Evolutionary conservation across 2,329 filamentous ascomycete species (phyloP).

Genomic region (Neonectria coccinea): DNA sequence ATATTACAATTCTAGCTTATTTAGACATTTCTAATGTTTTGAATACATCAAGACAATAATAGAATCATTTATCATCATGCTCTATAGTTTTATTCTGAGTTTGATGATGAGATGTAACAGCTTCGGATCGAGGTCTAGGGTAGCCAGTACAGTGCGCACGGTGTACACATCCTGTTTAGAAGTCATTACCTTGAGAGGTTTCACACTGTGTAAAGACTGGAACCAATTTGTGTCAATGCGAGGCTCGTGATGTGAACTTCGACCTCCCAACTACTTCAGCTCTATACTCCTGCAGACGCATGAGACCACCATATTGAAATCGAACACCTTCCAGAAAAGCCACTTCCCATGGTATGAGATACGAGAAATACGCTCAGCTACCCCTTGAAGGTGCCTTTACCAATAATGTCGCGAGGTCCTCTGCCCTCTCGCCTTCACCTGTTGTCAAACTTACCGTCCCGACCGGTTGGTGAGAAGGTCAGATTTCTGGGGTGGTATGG

Average conservation of each 20-base stretch:
- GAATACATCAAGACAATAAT: not conserved
- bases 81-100: not conserved
- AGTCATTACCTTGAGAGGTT: not conserved
- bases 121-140: not conserved
- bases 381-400: constrained; percentile 10
- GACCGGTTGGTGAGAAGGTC: constrained; percentile 77
- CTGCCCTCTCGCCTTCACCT: constrained; percentile 74
- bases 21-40: not conserved
- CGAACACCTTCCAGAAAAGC: not conserved
- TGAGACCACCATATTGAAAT: not conserved
- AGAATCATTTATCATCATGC: not conserved
- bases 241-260: constrained; percentile 2
- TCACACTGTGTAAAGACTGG: constrained; percentile 6
- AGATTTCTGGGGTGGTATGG: constrained; percentile 92
- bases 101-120: not conserved
- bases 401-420: constrained; percentile 67
- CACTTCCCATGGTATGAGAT: constrained; percentile 27
- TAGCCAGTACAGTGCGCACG: not conserved
- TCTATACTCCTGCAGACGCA: not conserved
- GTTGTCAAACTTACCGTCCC: constrained; percentile 68
- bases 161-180: not conserved
- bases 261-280: not conserved
- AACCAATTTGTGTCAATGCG: not conserved
- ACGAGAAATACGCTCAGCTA: constrained; percentile 4
- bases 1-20: no score